Evolutionary conservation across 1,284 basidiomycete genomes (phyloP), one percentile per base, ranked within the genome.

Genomic region (Volvariella volvacea): DNA sequence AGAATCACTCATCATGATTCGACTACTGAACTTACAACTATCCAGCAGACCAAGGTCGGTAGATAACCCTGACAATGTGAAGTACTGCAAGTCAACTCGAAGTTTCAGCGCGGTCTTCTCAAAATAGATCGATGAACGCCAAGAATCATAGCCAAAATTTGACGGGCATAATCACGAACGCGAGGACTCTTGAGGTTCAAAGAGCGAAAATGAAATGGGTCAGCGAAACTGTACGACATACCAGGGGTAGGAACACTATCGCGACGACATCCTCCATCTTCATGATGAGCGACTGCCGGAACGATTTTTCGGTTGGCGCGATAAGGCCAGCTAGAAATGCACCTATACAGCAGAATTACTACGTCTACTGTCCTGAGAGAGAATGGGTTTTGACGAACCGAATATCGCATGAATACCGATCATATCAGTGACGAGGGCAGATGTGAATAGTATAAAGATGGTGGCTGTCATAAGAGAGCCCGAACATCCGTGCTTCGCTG

Each of bases 351-450:
- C 16, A n/a, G n/a, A n/a, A n/a, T n/a, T n/a, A n/a, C 4, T 21
- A 40, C 7, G 7, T 4, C 2, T 19, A 3, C 31, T 19, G n/a
- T 16, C 21, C 22, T 9, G 37, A 45, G 43, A 47, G 20, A 25
- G 16, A 32, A 53, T 70, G 45, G 48, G 7, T 15, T 7, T 28
- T 12, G 39, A 21, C 50, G 12, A 34, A 73, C 88, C 88, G 56
- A 92, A 90, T 54, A 94, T 93, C 21, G 91, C 84, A 58, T 94
- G 92, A 1, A 95, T 89, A 45, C 93, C 94, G 53, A 97, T 91
- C 50, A 93, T 76, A 59, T 95, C 93, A 1, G 94, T 97, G 60
- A 94, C 85, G 69, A 96, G 96, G 0, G 92, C 85, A 4, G 87
- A 92, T 2, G 78, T 75, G 59, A 96, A 87, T 14, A 94, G 76